Evolutionary conservation across 1,284 basidiomycete species (phyloP).

Genomic region (Trametes pubescens): DNA sequence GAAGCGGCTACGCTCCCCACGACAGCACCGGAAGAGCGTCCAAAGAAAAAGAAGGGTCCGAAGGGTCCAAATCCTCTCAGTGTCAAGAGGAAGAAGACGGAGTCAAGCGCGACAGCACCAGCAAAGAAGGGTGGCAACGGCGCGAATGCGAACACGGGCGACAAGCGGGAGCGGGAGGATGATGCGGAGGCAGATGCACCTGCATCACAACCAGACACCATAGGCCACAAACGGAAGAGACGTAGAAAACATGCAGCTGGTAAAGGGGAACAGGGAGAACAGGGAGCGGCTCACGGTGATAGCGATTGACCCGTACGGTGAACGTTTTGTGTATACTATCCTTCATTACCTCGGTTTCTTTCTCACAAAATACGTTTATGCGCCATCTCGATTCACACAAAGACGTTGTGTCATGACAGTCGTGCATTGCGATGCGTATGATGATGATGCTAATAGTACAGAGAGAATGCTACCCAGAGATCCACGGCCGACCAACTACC

Average conservation of each 20-base stretch:
- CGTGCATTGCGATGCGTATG: neutral
- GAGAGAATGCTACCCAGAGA: slow-evolving; percentile 1
- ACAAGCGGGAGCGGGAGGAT: slow-evolving; percentile 38
- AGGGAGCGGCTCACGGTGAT: neutral
- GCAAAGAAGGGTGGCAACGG: slow-evolving; percentile 11
- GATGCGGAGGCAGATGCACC: slow-evolving; percentile 21
- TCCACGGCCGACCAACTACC: slow-evolving; percentile 5
- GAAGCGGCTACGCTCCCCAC: slow-evolving; percentile 53
- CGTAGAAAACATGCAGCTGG: slow-evolving; percentile 39
- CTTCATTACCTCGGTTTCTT: neutral
- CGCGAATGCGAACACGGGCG: slow-evolving; percentile 19
- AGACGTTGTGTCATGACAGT: neutral
- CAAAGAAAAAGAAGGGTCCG: slow-evolving; percentile 71
- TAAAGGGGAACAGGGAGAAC: neutral
- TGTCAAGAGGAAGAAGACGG: slow-evolving; percentile 82
- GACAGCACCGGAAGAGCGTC: slow-evolving; percentile 47
- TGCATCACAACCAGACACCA: slow-evolving; percentile 7
- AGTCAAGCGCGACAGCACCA: slow-evolving; percentile 17
- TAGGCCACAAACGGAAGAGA: slow-evolving; percentile 46
- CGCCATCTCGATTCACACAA: neutral
- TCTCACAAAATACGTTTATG: neutral
- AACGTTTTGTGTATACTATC: neutral
- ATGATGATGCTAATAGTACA: slow-evolving; percentile 28
- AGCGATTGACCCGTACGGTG: neutral
- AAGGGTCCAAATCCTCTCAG: slow-evolving; percentile 95